phyloP scores from a whole-genome alignment of 345 rosid species.

The Brassica carinata region DNA sequence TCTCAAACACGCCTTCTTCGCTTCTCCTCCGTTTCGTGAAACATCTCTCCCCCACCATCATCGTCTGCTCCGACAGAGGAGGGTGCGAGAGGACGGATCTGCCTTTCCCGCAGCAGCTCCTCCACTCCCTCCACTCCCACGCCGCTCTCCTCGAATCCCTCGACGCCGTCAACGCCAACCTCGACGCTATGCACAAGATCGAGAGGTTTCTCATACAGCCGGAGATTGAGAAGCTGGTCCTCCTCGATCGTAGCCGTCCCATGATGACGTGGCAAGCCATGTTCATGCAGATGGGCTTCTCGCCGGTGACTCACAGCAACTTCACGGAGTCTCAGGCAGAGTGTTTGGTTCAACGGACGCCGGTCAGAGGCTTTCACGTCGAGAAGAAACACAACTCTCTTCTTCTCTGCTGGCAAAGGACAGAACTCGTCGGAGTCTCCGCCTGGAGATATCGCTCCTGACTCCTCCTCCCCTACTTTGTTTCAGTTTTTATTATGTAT shows the following conservation, averaged over 20 bases:
- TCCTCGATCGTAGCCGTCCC: conserved; percentile 58
- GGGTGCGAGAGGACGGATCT: conserved; percentile 80
- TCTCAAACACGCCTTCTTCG: conserved; percentile 59
- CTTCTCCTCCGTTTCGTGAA: conserved; percentile 65
- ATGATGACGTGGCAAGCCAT: conserved; percentile 69
- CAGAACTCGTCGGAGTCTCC: conserved; percentile 77
- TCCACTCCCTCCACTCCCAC: conserved; percentile 70
- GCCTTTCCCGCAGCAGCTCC: conserved; percentile 72
- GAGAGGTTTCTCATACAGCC: conserved; percentile 83
- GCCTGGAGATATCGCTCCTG: conserved; percentile 76
- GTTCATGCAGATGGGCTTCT: conserved; percentile 69
- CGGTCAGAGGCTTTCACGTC: conserved; percentile 76
- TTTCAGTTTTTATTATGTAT: background rate
- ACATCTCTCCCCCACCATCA: conserved; percentile 75
- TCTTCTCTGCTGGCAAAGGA: conserved; percentile 81
- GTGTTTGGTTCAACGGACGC: conserved; percentile 75
- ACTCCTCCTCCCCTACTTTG: background rate
- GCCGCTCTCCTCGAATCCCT: conserved; percentile 72
- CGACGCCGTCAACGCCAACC: conserved; percentile 74
- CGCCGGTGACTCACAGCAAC: conserved; percentile 69
- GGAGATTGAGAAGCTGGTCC: conserved; percentile 63
- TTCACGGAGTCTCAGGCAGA: conserved; percentile 93
- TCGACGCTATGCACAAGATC: conserved; percentile 75
- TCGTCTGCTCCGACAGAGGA: conserved; percentile 78
- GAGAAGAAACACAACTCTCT: conserved; percentile 85